Evolutionary conservation across 768 basidiomycete species (phyloP).

Genomic region (Mycena vulgaris): DNA sequence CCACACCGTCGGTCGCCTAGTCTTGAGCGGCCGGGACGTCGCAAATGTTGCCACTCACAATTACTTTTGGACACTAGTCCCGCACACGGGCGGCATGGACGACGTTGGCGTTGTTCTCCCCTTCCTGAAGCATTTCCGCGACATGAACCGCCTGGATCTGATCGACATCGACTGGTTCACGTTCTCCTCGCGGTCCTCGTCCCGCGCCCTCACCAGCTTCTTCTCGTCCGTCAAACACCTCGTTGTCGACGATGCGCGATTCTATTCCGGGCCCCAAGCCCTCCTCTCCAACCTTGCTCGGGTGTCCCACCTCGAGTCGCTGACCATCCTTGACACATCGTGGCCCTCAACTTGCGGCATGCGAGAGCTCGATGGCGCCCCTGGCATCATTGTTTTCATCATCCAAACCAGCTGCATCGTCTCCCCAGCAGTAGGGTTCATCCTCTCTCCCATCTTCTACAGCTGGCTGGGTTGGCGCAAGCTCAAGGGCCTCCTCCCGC

Average conservation of each 20-base stretch:
- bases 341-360: neutral
- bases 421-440: neutral
- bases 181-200: neutral
- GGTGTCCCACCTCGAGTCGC: neutral
- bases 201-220: neutral
- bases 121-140: slow-evolving; percentile 4
- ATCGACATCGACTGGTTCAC: slow-evolving; percentile 2
- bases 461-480: neutral
- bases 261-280: slow-evolving; percentile 3
- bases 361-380: neutral
- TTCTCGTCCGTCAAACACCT: slow-evolving; percentile 8
- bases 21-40: neutral
- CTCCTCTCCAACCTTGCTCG: neutral
- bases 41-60: neutral
- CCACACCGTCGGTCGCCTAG: neutral
- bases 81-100: slow-evolving; percentile 1
- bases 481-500: neutral
- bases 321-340: neutral
- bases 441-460: neutral
- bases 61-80: neutral
- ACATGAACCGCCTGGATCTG: neutral
- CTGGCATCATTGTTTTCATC: neutral
- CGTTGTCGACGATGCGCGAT: neutral
- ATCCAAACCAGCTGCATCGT: neutral
- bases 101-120: neutral